Percentiles rank a stretch among this genome's conserved stretches.
phyloP scores from a whole-genome alignment of 345 rosid species.

The Eucalyptus regnans region DNA sequence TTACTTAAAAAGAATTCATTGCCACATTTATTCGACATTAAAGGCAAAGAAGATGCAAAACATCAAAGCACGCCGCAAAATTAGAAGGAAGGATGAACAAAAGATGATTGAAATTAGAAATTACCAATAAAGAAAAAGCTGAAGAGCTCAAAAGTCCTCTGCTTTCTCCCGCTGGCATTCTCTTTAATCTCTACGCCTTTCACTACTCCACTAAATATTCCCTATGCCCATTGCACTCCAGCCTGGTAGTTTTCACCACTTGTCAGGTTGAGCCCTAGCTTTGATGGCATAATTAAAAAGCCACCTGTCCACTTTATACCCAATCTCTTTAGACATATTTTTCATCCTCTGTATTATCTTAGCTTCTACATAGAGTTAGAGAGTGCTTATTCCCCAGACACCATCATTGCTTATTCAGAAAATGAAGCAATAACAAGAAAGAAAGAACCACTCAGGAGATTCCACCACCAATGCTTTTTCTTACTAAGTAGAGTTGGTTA shows the following conservation, averaged over 20 bases:
- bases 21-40: background rate
- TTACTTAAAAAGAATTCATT: background rate
- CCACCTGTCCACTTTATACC: background rate
- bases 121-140: background rate
- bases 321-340: background rate
- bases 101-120: background rate
- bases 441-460: background rate
- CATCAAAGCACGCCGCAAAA: background rate
- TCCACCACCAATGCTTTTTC: background rate
- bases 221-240: background rate
- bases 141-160: background rate
- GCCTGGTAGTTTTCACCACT: background rate
- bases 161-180: background rate
- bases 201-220: background rate
- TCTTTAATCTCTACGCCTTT: background rate
- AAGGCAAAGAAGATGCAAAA: background rate
- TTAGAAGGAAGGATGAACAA: background rate
- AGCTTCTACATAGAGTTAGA: background rate
- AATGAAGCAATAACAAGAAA: background rate
- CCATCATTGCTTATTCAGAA: background rate
- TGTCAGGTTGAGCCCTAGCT: background rate
- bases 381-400: background rate
- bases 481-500: background rate
- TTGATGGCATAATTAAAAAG: background rate
- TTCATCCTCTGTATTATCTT: background rate